Evolutionary conservation across 1,284 basidiomycete genomes (phyloP), one percentile per base, ranked within the genome.

Genomic region (Trichosporon ovoides): DNA sequence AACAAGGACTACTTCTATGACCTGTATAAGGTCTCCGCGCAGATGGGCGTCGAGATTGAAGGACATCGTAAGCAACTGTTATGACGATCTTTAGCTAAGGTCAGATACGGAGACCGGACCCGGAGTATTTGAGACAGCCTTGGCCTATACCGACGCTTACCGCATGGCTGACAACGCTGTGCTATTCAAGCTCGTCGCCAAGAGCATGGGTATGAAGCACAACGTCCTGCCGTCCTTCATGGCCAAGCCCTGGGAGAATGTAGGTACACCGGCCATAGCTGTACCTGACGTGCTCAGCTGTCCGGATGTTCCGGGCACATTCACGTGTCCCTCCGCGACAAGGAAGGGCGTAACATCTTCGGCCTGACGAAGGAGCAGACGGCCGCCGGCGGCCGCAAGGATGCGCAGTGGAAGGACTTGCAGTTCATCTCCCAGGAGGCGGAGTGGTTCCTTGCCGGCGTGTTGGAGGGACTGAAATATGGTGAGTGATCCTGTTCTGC

Each of bases 91-190:
- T 22, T 20, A 36, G 53, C 48, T 56, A 34, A 63, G 14, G 53
- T 13, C 62, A 92, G 91, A 98, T 72, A 97, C 95, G 33, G 94
- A 98, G 77, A 97, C 94, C 0, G 94, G 93, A 1, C 91, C 91
- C 5, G 83, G 83, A 10, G 94, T 98, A 1, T 87, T 88, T 60
- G 95, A 98, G 75, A 94, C 94, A 3, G 95, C 95, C 0, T 81
- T 98, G 34, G 89, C 89, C 12, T 98, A 97, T 71, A 92, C 89
- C 2, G 83, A 85, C 28, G 88, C 88, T 1, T 72, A 84, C 14
- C 81, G 88, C 54, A 95, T 98, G 86, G 95, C 92, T 1, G 95
- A 98, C 71, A 97, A 96, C 72, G 92, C 92, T 0, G 83, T 87
- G 53, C 78, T 98, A 38, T 98, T 92, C 84, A 98, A 98, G 75